Conservation (phyloP, 371 early-diverging fungal genomes). For the Parasitella parasitica region DNA sequence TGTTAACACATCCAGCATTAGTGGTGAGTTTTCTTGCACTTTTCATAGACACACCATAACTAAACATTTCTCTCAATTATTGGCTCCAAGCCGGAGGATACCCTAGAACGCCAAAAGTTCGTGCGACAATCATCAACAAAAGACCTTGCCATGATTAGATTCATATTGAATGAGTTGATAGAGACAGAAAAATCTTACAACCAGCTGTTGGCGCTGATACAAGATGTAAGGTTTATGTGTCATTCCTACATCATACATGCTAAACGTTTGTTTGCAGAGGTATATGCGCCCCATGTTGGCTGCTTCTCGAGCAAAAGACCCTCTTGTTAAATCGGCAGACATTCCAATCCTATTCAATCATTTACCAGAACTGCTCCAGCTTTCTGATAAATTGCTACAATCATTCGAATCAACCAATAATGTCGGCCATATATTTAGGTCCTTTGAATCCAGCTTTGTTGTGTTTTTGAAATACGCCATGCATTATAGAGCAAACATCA, state of each 20-base stretch:
- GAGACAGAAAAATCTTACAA: constrained; percentile 35
- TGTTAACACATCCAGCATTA: constrained; percentile 9
- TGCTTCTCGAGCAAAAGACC: constrained; percentile 25
- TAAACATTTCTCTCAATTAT: background rate
- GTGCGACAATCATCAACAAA: constrained; percentile 19
- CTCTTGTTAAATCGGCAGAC: constrained; percentile 35
- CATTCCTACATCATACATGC: background rate
- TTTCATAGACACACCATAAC: background rate
- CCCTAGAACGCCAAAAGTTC: constrained; percentile 23
- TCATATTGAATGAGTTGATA: constrained; percentile 26
- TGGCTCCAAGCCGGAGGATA: constrained; percentile 2
- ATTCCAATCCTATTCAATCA: constrained; percentile 40
- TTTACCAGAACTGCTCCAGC: constrained; percentile 30
- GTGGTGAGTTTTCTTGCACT: background rate
- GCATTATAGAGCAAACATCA: constrained; percentile 42
- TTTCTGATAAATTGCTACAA: constrained; percentile 30
- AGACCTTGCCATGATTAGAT: constrained; percentile 16
- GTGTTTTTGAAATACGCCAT: constrained; percentile 48
- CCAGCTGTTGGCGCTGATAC: constrained; percentile 28
- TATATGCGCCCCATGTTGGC: constrained; percentile 18
- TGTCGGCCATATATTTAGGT: constrained; percentile 31
- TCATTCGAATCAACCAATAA: constrained; percentile 19
- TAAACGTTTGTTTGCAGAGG: background rate
- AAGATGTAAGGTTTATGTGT: constrained; percentile 28
- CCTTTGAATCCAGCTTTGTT: constrained; percentile 27